A percentile compares a stretch with the other conserved stretches of the same genome.
These are phyloP conservation scores for Lathyrus aphaca DNA, from an alignment of 306 rosid genomes.

Conservation along the genomic window DNA sequence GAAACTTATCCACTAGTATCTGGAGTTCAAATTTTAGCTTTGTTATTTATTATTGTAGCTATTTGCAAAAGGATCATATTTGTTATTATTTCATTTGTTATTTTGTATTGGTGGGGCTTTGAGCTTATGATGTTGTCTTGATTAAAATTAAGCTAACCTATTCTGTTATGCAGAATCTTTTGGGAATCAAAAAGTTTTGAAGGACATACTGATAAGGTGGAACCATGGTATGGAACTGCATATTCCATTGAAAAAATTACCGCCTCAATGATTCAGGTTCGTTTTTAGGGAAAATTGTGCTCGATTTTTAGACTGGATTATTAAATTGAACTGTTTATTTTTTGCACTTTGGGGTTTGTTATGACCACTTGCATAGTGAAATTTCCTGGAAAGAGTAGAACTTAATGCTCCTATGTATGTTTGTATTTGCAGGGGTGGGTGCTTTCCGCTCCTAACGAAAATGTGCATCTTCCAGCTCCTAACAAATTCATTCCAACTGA, in stretches of 20 bases:
- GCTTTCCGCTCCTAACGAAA: conserved; percentile 67
- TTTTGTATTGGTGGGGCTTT: conserved; percentile 19
- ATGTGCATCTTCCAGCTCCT: conserved; percentile 76
- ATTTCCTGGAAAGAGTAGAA: conserved; percentile 30
- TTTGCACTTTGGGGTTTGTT: conserved; percentile 31
- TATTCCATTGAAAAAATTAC: conserved; percentile 71
- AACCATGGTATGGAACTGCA: conserved; percentile 95
- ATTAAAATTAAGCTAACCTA: conserved; percentile 33
- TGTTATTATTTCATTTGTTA: conserved; percentile 17
- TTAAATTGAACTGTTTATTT: conserved; percentile 21
- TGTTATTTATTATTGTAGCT: conserved; percentile 9
- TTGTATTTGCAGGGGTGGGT: conserved; percentile 76
- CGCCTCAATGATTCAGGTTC: conserved; percentile 66
- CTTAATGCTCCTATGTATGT: conserved; percentile 27
- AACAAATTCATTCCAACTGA: conserved; percentile 86
- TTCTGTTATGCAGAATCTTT: conserved; percentile 67
- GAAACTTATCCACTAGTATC: conserved; percentile 18
- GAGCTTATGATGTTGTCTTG: conserved; percentile 11
- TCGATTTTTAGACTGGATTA: conserved; percentile 33
- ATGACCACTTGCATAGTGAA: conserved; percentile 18
- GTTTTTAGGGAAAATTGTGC: conserved; percentile 25
- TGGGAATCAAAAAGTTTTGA: conserved; percentile 88
- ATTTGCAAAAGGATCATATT: conserved; percentile 7
- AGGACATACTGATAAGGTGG: conserved; percentile 70
- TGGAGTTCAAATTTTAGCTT: conserved; percentile 33